phyloP scores from a whole-genome alignment of 2,329 filamentous ascomycete species.

The Rutstroemia sp. region DNA sequence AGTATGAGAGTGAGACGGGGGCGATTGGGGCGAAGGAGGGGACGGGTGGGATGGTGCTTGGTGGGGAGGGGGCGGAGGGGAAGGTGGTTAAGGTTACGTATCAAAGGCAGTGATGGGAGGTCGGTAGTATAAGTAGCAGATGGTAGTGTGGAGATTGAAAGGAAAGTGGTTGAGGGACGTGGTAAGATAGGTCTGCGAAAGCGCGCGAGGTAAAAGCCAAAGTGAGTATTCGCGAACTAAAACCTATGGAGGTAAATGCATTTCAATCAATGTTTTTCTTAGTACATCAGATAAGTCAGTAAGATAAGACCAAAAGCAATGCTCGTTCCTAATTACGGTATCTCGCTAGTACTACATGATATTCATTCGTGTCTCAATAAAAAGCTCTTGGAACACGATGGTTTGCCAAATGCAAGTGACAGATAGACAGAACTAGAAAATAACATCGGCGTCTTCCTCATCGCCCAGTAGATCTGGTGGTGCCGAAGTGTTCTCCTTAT shows the following conservation, averaged over 20 bases:
- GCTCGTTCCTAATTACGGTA: slow-evolving; percentile 9
- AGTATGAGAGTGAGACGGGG: slow-evolving; percentile 85
- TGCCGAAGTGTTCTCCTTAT: slow-evolving; percentile 36
- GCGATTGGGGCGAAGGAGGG: slow-evolving; percentile 93
- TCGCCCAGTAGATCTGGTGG: slow-evolving; percentile 64
- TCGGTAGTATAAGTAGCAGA: not conserved
- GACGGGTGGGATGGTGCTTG: slow-evolving; percentile 76
- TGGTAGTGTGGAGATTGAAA: not conserved
- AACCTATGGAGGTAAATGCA: not conserved
- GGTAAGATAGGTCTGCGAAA: not conserved
- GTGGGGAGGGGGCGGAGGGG: slow-evolving; percentile 58
- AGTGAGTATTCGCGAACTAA: not conserved
- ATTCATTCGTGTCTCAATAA: not conserved
- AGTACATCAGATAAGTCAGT: not conserved
- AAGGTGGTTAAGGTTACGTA: slow-evolving; percentile 92
- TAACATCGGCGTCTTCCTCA: slow-evolving; percentile 76
- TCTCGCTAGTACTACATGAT: slow-evolving; percentile 25
- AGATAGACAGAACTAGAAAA: slow-evolving; percentile 45
- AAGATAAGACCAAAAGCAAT: not conserved
- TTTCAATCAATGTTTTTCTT: slow-evolving; percentile 9
- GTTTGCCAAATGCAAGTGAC: not conserved
- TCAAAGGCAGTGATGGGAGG: slow-evolving; percentile 64
- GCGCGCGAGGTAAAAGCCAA: not conserved
- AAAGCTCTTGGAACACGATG: not conserved
- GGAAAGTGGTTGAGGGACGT: not conserved